Evolutionary conservation across 2,329 filamentous ascomycete species (phyloP).

Genomic region (Colletotrichum orbiculare): DNA sequence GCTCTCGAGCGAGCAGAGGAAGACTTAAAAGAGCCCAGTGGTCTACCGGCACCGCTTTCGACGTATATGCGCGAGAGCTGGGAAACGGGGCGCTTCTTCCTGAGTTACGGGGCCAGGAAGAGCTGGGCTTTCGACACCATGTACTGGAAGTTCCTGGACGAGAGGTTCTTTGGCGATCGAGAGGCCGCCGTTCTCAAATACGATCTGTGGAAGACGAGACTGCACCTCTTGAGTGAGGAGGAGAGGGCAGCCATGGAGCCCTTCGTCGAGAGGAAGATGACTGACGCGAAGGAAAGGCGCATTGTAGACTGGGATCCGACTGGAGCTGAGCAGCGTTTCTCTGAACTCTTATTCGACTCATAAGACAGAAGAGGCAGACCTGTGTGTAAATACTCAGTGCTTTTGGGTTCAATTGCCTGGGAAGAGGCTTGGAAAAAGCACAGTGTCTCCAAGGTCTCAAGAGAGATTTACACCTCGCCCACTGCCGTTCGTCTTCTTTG

Average conservation of each 20-base stretch:
- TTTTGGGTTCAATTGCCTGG: no score
- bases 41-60: constrained; percentile 41
- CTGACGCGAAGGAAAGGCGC: constrained; percentile 30
- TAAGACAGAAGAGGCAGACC: no score
- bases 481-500: no score
- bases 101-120: constrained; percentile 50
- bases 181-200: constrained; percentile 33
- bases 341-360: neutral
- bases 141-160: constrained; percentile 51
- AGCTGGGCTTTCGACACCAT: constrained; percentile 52
- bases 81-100: constrained; percentile 46
- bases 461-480: no score
- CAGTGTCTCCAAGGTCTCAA: no score
- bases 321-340: constrained; percentile 13
- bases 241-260: constrained; percentile 41
- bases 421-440: no score
- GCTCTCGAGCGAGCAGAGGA: constrained; percentile 46
- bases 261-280: constrained; percentile 40
- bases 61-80: constrained; percentile 50
- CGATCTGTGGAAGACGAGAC: constrained; percentile 35
- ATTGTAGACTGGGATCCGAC: constrained; percentile 38
- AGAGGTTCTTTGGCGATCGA: constrained; percentile 45
- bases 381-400: no score
- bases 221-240: constrained; percentile 39
- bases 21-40: neutral